Conservation (phyloP, 805 yeast genomes). For the Nakazawaea pomicola region DNA sequence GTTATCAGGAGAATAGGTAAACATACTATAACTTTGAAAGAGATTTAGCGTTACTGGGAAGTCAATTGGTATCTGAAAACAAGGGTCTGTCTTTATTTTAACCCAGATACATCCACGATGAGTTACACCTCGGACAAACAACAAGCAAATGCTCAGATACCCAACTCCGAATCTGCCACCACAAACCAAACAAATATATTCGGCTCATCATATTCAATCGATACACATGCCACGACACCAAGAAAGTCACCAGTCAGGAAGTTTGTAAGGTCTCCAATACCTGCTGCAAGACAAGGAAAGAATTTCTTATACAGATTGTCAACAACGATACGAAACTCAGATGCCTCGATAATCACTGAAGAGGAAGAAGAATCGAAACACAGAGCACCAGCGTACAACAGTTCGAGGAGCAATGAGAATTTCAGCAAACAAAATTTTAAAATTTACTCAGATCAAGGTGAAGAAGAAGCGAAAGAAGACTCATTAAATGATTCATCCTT, state of each 20-base stretch:
- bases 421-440: too few relatives aligned
- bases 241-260: conserved; percentile 1
- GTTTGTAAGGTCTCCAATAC: too few relatives aligned
- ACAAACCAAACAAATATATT: neutral
- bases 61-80: too few relatives aligned
- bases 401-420: too few relatives aligned
- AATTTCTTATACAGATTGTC: neutral
- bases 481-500: conserved; percentile 1
- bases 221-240: conserved; percentile 8
- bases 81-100: too few relatives aligned
- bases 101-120: too few relatives aligned
- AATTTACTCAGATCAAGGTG: too few relatives aligned
- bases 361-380: neutral
- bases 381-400: too few relatives aligned
- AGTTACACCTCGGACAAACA: neutral
- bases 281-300: neutral
- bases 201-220: neutral
- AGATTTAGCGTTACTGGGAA: too few relatives aligned
- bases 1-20: too few relatives aligned
- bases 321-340: neutral
- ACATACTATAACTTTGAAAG: too few relatives aligned
- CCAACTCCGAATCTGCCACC: neutral
- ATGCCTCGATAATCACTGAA: neutral
- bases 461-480: neutral
- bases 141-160: too few relatives aligned